Base-by-base conservation (phyloP, 75 land plant genomes). In the Picea sitchensis region DNA sequence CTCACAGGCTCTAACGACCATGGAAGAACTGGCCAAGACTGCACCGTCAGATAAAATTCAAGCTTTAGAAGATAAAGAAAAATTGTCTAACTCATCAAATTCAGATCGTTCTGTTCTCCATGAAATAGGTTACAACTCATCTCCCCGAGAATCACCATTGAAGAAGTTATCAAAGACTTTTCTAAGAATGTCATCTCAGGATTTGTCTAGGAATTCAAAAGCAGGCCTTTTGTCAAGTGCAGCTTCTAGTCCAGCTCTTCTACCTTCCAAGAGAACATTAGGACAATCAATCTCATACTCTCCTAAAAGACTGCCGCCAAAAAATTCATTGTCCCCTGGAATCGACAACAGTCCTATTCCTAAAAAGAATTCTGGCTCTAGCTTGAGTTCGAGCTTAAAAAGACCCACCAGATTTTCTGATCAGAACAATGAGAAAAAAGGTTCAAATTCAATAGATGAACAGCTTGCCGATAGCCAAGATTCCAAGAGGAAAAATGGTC, bases 291-390 rank as follows among this genome's bases (percentile, higher is more conserved):
- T 75, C 41, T 75, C 76, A 1, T 54, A 2, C 76, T 75, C 76
- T 54, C 76, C 76, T 75, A 75, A 57, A 51, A 75, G 59, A 75
- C 54, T 75, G 59, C 76, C 76, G 9, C n/a, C 21, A 2, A 75
- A 36, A 36, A 75, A 57, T 31, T 14, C 76, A 62, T 7, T 21
- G 54, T 75, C 76, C 20, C 14, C 30, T 2, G 31, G 31, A 54
- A 12, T 75, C 54, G 76, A 75, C 59, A 57, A 26, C 34, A 44
- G 75, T 12, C 75, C 75, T 73, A 65, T 65, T 14, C 69, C 38
- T 36, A 75, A 75, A 75, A 57, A 56, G 76, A 41, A 31, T 57
- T 75, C 32, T 57, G 30, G 23, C 54, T 57, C 17, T 11, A 74
- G 7, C 51, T 56, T 30, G 5, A 57, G 4, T 72, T 34, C 41